Conservation (phyloP, 23 red algal species). For the Cyanidioschyzon merolae region DNA sequence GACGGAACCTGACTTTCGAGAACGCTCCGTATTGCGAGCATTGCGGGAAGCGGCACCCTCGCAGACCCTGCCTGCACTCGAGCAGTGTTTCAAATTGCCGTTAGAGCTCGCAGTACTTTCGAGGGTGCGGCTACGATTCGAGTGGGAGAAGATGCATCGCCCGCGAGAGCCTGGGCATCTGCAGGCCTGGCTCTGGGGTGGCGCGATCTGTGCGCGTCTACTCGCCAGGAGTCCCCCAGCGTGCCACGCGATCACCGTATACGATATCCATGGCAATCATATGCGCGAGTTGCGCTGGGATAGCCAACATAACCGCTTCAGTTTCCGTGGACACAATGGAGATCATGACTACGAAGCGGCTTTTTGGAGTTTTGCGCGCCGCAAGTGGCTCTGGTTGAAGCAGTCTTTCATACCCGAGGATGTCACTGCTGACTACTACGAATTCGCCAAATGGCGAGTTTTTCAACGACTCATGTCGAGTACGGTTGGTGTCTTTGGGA, state of each 20-base stretch:
- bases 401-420: slow-evolving; percentile 84
- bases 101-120: neutral
- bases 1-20: neutral
- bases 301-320: neutral
- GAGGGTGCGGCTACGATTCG: neutral
- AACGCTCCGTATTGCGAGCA: neutral
- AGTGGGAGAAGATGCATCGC: neutral
- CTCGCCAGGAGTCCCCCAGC: neutral
- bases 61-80: neutral
- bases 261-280: neutral
- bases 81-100: neutral
- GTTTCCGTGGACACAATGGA: neutral
- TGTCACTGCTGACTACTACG: slow-evolving; percentile 88
- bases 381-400: slow-evolving; percentile 17
- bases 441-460: slow-evolving; percentile 72
- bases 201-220: neutral
- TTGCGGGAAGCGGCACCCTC: neutral
- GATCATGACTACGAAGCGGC: neutral
- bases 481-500: slow-evolving; percentile 91
- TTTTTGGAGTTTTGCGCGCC: neutral
- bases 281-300: slow-evolving; percentile 9
- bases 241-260: neutral
- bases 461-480: slow-evolving; percentile 73
- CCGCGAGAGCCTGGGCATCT: neutral
- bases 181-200: neutral